Conservation (phyloP, 257 asterid genomes). For the Solanum neorickii region DNA sequence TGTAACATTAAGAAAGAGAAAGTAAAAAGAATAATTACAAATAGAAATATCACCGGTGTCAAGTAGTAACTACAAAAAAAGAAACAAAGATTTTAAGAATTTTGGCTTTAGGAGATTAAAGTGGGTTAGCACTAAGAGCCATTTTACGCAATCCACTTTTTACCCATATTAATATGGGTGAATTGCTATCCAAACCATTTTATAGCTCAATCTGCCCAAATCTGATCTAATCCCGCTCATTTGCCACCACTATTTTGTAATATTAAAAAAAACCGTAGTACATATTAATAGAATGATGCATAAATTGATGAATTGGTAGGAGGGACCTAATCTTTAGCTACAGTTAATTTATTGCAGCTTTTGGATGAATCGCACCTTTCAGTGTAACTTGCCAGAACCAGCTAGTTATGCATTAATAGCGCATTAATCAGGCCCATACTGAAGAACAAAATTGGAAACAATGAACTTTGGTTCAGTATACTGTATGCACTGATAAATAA, state of each 20-base stretch:
- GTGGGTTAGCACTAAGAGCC: too few species aligned
- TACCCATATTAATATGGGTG: too few species aligned
- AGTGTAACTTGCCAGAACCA: neutral
- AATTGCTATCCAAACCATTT: too few species aligned
- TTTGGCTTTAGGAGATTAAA: neutral
- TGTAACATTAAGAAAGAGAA: neutral
- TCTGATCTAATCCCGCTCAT: too few species aligned
- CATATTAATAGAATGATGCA: neutral
- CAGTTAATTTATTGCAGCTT: neutral
- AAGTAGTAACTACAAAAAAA: neutral
- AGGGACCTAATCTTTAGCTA: neutral
- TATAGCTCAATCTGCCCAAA: too few species aligned
- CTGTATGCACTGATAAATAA: neutral
- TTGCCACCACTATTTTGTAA: too few species aligned
- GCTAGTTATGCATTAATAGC: neutral
- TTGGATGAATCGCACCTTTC: neutral
- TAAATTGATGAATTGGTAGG: neutral
- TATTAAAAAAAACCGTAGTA: neutral
- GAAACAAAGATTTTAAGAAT: neutral
- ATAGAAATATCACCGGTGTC: neutral
- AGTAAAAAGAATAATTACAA: neutral
- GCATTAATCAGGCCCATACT: neutral
- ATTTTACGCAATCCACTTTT: too few species aligned
- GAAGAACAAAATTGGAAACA: neutral
- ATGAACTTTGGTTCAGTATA: neutral